Evolutionary conservation across 345 rosid species (phyloP).

Genomic region (Pistacia atlantica): DNA sequence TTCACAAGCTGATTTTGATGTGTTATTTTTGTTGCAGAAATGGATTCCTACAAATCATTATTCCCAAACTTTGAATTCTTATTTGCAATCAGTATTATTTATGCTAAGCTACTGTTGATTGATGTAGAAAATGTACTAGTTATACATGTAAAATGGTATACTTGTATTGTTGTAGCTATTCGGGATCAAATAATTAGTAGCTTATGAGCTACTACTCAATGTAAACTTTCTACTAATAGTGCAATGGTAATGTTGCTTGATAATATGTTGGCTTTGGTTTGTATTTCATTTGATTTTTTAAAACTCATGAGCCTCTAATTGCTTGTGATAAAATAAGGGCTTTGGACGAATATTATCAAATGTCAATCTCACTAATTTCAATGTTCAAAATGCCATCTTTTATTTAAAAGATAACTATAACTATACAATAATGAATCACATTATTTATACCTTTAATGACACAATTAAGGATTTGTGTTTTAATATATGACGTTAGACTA

Average conservation of each 20-base stretch:
- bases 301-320: too few species aligned
- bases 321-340: too few species aligned
- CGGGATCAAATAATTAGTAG: background rate
- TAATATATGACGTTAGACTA: too few species aligned
- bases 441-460: too few species aligned
- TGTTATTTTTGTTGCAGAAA: slow-evolving; percentile 43
- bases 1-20: slow-evolving; percentile 14
- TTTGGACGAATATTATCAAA: too few species aligned
- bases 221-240: background rate
- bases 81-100: background rate
- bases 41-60: slow-evolving; percentile 56
- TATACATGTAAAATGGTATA: background rate
- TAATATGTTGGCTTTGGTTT: too few species aligned
- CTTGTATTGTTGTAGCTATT: background rate
- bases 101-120: background rate
- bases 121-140: background rate
- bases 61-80: slow-evolving; percentile 56
- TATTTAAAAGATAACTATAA: too few species aligned
- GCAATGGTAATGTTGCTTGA: background rate
- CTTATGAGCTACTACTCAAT: background rate
- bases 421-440: too few species aligned
- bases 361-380: too few species aligned
- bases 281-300: too few species aligned
- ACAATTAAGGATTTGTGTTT: too few species aligned
- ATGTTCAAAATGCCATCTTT: too few species aligned